phyloP scores from a whole-genome alignment of 495 filamentous ascomycete species.

The Neurospora tetrasperma region DNA sequence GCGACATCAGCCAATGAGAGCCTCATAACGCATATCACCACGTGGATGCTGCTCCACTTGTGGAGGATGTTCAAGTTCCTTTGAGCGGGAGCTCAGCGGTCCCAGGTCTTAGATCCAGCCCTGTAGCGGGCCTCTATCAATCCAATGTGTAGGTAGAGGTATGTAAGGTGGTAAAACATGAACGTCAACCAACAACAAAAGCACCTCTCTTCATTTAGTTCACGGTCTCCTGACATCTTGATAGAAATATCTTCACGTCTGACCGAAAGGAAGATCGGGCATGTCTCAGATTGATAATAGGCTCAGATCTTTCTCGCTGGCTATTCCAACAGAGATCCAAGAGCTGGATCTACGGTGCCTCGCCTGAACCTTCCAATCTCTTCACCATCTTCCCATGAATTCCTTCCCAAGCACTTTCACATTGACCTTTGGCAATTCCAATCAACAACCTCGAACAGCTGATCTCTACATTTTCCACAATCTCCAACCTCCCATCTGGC shows the following conservation, averaged over 20 bases:
- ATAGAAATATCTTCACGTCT: background rate
- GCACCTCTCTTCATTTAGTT: background rate
- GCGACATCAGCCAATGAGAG: background rate
- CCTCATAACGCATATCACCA: background rate
- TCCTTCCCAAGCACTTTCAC: constrained; percentile 29
- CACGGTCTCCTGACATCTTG: background rate
- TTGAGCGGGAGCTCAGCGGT: background rate
- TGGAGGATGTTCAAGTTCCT: background rate
- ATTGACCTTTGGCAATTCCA: constrained; percentile 31
- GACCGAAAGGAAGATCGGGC: background rate
- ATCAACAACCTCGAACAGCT: constrained; percentile 32
- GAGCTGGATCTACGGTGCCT: background rate
- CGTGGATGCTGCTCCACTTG: background rate
- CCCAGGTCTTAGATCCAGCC: background rate
- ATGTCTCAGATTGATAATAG: background rate
- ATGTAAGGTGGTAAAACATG: background rate
- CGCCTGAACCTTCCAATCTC: constrained; percentile 17
- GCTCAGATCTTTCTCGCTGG: background rate
- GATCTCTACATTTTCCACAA: constrained; percentile 32
- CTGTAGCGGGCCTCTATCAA: background rate
- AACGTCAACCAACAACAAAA: background rate
- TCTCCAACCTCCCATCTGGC: constrained; percentile 14
- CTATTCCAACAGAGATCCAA: background rate
- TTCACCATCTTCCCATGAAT: constrained; percentile 34
- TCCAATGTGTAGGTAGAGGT: background rate